These are phyloP conservation scores for Eutrema japonicum DNA, from an alignment of 345 rosid genomes.

Conservation along the genomic window DNA sequence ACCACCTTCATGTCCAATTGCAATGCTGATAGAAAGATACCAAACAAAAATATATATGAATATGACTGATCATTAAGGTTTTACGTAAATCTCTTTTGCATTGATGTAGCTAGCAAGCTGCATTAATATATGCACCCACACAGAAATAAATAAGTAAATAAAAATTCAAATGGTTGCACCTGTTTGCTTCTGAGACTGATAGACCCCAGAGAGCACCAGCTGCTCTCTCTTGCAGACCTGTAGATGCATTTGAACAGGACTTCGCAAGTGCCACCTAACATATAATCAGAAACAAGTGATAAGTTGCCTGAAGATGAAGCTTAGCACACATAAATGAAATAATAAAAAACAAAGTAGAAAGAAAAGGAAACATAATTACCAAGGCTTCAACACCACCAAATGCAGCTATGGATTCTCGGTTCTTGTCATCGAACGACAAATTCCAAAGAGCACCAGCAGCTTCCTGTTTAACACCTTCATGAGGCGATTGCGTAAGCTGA, in stretches of 20 bases:
- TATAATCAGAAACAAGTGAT: slow-evolving; percentile 33
- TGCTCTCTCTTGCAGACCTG: slow-evolving; percentile 91
- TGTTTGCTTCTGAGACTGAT: slow-evolving; percentile 83
- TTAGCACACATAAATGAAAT: neutral
- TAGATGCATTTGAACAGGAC: slow-evolving; percentile 72
- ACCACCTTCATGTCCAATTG: slow-evolving; percentile 81
- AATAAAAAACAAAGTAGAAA: neutral
- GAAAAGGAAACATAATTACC: slow-evolving; percentile 51
- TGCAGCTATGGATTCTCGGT: slow-evolving; percentile 78
- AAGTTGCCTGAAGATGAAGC: slow-evolving; percentile 23
- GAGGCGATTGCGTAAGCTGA: slow-evolving; percentile 72
- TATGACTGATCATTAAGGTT: neutral
- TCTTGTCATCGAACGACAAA: slow-evolving; percentile 70
- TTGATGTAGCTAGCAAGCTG: slow-evolving; percentile 2
- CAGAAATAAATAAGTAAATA: neutral
- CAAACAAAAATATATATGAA: neutral
- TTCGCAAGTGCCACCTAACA: slow-evolving; percentile 83
- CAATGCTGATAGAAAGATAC: slow-evolving; percentile 52
- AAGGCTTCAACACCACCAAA: slow-evolving; percentile 82
- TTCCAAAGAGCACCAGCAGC: slow-evolving; percentile 90
- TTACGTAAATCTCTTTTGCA: neutral
- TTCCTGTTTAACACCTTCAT: slow-evolving; percentile 93
- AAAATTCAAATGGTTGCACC: slow-evolving; percentile 49
- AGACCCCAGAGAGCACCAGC: slow-evolving; percentile 98
- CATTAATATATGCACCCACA: neutral